Evolutionary conservation across 441 rosid species (phyloP), one percentile per base, ranked within the genome.

Genomic region (Manihot esculenta): DNA sequence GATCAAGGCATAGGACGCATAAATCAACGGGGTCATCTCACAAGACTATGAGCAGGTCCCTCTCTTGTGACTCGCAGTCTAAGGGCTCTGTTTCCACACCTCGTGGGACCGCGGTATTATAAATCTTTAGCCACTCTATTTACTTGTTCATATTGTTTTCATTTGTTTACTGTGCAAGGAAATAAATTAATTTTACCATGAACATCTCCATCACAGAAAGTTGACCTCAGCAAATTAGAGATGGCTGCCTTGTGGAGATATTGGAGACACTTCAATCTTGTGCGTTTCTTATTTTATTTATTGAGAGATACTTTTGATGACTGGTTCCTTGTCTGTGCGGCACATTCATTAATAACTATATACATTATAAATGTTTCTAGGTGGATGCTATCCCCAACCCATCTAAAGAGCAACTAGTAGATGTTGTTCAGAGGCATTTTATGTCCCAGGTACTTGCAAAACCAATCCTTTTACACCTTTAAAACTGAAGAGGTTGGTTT

Each of bases 151-250:
- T 41, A 42, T 17, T 7, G 3, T 47, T 24, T 45, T 7, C 41
- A 4, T 35, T 35, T 2, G 7, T 35, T 35, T 35, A 1, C 44
- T 48, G 42, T 48, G 26, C 17, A 48, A 27, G 55, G 12, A 26
- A 47, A 9, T 5, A n/a, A 20, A 27, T 10, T 38, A 17, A 33
- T 48, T 41, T 54, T 38, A 21, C 64, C 41, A 35, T n/a, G 15
- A 18, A 38, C 41, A 45, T 73, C 27, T 72, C 21, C 56, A 59
- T 9, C 50, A 64, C 81, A 92, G 93, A 92, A 83, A 78, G 88
- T 91, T 80, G 97, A 94, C 85, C 92, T 94, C 26, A 87, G 97
- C 87, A 94, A 90, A 77, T 76, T 94, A 80, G 99, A 94, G 85
- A 88, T 84, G 87, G 82, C 89, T 80, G 96, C 99, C 10, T 78